Base-by-base conservation (phyloP, 2,329 filamentous ascomycete genomes). In the Fusarium sp. region DNA sequence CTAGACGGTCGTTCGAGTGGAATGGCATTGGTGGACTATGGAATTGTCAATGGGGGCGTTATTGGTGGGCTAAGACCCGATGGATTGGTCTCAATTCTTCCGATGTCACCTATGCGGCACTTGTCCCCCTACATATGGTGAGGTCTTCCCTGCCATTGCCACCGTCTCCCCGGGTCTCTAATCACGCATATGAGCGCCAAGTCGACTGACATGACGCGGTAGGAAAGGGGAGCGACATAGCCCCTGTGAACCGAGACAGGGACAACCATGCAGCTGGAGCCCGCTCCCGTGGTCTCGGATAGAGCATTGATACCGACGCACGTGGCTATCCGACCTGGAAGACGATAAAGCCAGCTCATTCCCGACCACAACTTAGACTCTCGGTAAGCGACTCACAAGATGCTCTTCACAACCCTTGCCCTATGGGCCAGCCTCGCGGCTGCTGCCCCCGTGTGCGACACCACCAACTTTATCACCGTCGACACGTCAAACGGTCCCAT, bases 401-500 rank as follows among this genome's bases (percentile, higher is more conserved):
- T 75, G 73, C 57, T 66, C 22, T 32, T 32, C 27, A 66, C n/a
- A 14, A 30, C 37, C 11, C 30, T 70, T 22, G 68, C 61, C n/a
- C 11, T 72, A n/a, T 76, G 66, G 66, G 69, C 56, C 56, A 38
- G 32, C n/a, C 17, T 70, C 11, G 59, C 56, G 22, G 38, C 64
- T 60, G 74, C 73, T 6, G 35, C 61, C 10, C 65, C 68, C 4
- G 62, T 69, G 25, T 78, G 72, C 57, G 56, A 73, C 15, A 62
- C 69, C 2, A 61, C 65, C 4, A 59, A 54, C n/a, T 76, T 71
- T 45, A 43, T 78, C 2, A 80, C 76, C 1, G 79, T 84, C 33
- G 63, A 73, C 1, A 81, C 83, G 4, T 76, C 80, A 4, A 83
- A 78, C 33, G 83, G 83, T 0, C 74, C 70, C 0, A 70, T 84